Percentiles rank a stretch among this genome's conserved stretches.
These are phyloP conservation scores for Syzygium grande DNA, from an alignment of 345 rosid genomes.

Conservation along the genomic window DNA sequence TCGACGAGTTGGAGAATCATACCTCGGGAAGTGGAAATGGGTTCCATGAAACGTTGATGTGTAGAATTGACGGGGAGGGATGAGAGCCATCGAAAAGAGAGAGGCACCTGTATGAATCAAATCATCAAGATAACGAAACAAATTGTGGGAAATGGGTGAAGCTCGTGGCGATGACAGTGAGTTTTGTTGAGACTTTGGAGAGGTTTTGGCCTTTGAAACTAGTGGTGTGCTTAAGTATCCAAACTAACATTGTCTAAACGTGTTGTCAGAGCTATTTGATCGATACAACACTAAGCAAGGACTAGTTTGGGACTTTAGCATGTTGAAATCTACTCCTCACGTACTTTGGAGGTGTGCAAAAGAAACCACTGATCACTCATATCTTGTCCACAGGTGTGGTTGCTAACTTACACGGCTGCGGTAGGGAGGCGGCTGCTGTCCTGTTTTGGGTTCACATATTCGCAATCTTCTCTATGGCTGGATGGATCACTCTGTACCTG, in stretches of 20 bases:
- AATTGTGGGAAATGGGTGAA: neutral
- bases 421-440: conserved; percentile 93
- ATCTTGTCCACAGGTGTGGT: conserved; percentile 57
- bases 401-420: conserved; percentile 91
- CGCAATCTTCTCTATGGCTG: conserved; percentile 87
- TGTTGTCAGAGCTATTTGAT: neutral
- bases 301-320: neutral
- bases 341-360: neutral
- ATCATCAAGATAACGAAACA: no score
- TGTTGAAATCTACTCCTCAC: neutral
- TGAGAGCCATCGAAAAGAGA: conserved; percentile 32
- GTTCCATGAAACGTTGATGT: conserved; percentile 38
- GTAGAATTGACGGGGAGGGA: conserved; percentile 44
- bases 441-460: conserved; percentile 98
- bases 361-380: neutral
- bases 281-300: neutral
- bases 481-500: conserved; percentile 85
- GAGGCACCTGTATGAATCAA: no score
- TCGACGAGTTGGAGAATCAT: conserved; percentile 20
- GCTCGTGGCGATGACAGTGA: neutral
- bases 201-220: neutral
- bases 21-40: conserved; percentile 34
- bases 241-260: neutral
- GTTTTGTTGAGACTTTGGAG: neutral
- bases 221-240: neutral